These are phyloP conservation scores for Eucalyptus erythrocorys DNA, from an alignment of 345 rosid genomes.

Conservation along the genomic window DNA sequence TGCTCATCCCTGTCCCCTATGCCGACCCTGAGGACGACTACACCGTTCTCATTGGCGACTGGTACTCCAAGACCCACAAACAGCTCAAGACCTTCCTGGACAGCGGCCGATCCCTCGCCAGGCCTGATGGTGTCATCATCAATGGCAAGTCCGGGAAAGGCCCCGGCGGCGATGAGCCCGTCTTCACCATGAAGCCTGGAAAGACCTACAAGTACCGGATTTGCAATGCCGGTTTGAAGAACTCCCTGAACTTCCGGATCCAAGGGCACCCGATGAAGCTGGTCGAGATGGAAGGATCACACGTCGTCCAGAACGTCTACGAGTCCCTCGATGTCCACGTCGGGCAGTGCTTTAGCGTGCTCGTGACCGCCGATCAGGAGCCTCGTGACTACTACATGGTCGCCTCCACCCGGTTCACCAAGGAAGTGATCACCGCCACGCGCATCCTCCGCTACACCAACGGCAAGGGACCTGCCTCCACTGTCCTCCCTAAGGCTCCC, in stretches of 20 bases:
- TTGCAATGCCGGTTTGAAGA: slow-evolving; percentile 50
- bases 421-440: slow-evolving; percentile 11
- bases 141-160: slow-evolving; percentile 41
- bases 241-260: slow-evolving; percentile 52
- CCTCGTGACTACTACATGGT: slow-evolving; percentile 49
- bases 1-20: slow-evolving; percentile 65
- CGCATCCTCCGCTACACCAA: slow-evolving; percentile 37
- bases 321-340: slow-evolving; percentile 63
- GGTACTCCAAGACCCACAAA: slow-evolving; percentile 47
- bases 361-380: slow-evolving; percentile 44
- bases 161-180: slow-evolving; percentile 14
- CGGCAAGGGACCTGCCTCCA: slow-evolving; percentile 22
- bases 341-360: slow-evolving; percentile 53
- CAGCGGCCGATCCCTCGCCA: slow-evolving; percentile 37
- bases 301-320: slow-evolving; percentile 45
- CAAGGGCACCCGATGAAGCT: slow-evolving; percentile 66
- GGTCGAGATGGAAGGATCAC: slow-evolving; percentile 75
- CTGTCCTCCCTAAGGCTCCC: slow-evolving; percentile 31
- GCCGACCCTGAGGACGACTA: slow-evolving; percentile 50
- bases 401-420: slow-evolving; percentile 54
- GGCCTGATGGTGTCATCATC: slow-evolving; percentile 48
- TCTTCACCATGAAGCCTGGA: slow-evolving; percentile 58
- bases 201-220: slow-evolving; percentile 56
- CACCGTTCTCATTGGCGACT: slow-evolving; percentile 47
- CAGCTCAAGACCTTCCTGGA: slow-evolving; percentile 35